Evolutionary conservation across 2,329 filamentous ascomycete species (phyloP).

Genomic region (Capronia coronata): DNA sequence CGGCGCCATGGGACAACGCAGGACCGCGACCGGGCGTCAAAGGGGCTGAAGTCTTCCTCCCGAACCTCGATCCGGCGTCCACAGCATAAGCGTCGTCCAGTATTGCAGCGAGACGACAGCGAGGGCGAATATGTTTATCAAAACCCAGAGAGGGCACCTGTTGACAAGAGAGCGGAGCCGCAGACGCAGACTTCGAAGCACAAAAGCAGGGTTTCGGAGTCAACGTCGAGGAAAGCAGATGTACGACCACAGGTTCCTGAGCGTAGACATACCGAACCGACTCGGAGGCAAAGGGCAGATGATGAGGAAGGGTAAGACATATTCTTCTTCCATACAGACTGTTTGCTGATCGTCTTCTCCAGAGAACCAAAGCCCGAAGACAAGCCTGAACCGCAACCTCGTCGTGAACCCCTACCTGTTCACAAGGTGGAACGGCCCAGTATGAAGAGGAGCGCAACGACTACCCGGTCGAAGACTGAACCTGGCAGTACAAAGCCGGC

Average conservation of each 20-base stretch:
- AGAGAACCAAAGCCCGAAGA: conserved; percentile 1
- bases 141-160: not conserved
- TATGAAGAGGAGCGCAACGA: conserved; percentile 21
- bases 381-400: not conserved
- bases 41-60: too few relatives aligned
- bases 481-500: conserved; percentile 6
- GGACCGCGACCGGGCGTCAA: not conserved
- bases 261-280: conserved; percentile 21
- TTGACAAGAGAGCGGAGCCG: not conserved
- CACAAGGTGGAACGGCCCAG: conserved; percentile 11
- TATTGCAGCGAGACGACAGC: conserved; percentile 7
- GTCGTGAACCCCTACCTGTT: not conserved
- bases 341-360: conserved; percentile 1
- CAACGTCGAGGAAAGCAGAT: conserved; percentile 1
- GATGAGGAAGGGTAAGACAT: conserved; percentile 6
- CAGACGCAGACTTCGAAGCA: not conserved
- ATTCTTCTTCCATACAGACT: not conserved
- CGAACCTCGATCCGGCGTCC: conserved; percentile 7
- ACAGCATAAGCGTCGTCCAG: conserved; percentile 1
- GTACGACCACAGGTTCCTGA: conserved; percentile 8
- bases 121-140: conserved; percentile 22
- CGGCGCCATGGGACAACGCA: conserved; percentile 5
- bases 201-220: not conserved
- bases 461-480: conserved; percentile 11
- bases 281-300: not conserved